These are phyloP conservation scores for Triticum timopheevii DNA, from an alignment of 176 grass and related monocot species.

Conservation along the genomic window DNA sequence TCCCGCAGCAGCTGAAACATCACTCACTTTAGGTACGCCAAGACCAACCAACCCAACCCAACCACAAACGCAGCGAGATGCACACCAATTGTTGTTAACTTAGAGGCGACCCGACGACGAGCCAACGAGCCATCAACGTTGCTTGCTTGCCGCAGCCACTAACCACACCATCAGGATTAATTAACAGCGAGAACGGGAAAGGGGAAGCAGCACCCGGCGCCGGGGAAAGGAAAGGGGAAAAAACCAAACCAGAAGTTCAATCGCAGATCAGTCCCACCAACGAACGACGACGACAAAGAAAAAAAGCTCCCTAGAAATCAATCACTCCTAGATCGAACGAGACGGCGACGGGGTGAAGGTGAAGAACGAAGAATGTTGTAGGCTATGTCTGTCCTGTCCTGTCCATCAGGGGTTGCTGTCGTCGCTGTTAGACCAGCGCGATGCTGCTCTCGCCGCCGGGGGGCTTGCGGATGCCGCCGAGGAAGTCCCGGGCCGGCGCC, in stretches of 20 bases:
- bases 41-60: constrained; percentile 39
- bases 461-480: constrained; percentile 90
- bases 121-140: background rate
- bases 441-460: constrained; percentile 96
- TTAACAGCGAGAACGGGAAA: constrained; percentile 33
- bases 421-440: constrained; percentile 62
- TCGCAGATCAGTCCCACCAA: constrained; percentile 42
- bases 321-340: constrained; percentile 43
- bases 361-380: constrained; percentile 34
- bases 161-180: constrained; percentile 49
- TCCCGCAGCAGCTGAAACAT: constrained; percentile 49
- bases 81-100: constrained; percentile 63
- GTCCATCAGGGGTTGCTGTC: constrained; percentile 37
- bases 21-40: constrained; percentile 57
- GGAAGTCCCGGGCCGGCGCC: constrained; percentile 63
- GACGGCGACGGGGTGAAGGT: constrained; percentile 17
- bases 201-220: constrained; percentile 5
- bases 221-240: constrained; percentile 20
- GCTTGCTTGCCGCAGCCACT: constrained; percentile 24
- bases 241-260: constrained; percentile 56
- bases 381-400: constrained; percentile 34
- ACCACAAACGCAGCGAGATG: constrained; percentile 19
- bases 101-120: constrained; percentile 16
- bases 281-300: background rate
- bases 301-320: constrained; percentile 43